Percentiles rank a stretch among this genome's conserved stretches.
Conservation (phyloP, 768 basidiomycete genomes). For the Erythrobasidium yunnanense region DNA sequence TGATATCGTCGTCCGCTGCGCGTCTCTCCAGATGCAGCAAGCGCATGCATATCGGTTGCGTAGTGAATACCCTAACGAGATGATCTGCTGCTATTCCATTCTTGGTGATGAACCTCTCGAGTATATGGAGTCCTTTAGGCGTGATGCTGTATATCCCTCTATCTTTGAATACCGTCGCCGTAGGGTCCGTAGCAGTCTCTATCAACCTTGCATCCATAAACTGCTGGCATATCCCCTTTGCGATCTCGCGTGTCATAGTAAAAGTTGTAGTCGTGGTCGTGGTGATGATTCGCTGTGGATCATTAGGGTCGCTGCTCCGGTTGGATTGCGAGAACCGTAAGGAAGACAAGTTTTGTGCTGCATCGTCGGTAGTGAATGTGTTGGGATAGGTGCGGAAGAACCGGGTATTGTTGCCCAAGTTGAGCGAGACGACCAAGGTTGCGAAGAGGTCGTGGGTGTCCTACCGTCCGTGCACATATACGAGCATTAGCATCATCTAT, state of each 20-base stretch:
- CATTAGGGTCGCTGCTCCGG: slow-evolving; percentile 94
- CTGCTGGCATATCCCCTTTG: slow-evolving; percentile 98
- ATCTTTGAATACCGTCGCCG: slow-evolving; percentile 86
- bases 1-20: slow-evolving; percentile 88
- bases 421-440: slow-evolving; percentile 84
- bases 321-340: slow-evolving; percentile 99
- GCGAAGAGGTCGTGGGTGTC: slow-evolving; percentile 97
- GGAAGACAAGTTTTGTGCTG: slow-evolving; percentile 79
- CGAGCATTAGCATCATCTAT: too few species aligned
- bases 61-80: slow-evolving; percentile 73
- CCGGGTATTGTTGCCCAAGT: slow-evolving; percentile 77
- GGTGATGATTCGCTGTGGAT: slow-evolving; percentile 93
- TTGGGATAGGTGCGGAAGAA: slow-evolving; percentile 92
- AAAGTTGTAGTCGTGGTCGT: slow-evolving; percentile 99
- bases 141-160: slow-evolving; percentile 91
- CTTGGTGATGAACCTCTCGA: slow-evolving; percentile 98
- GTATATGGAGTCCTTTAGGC: slow-evolving; percentile 93
- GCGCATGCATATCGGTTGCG: slow-evolving; percentile 94
- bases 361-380: slow-evolving; percentile 89
- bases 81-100: slow-evolving; percentile 95
- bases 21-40: slow-evolving; percentile 91
- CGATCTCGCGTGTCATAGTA: slow-evolving; percentile 99
- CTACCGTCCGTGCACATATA: too few species aligned
- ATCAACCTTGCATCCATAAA: slow-evolving; percentile 98
- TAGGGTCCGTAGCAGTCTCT: slow-evolving; percentile 86